Evolutionary conservation across 106 monocot species (phyloP).

Genomic region (Cymbidium sinense): DNA sequence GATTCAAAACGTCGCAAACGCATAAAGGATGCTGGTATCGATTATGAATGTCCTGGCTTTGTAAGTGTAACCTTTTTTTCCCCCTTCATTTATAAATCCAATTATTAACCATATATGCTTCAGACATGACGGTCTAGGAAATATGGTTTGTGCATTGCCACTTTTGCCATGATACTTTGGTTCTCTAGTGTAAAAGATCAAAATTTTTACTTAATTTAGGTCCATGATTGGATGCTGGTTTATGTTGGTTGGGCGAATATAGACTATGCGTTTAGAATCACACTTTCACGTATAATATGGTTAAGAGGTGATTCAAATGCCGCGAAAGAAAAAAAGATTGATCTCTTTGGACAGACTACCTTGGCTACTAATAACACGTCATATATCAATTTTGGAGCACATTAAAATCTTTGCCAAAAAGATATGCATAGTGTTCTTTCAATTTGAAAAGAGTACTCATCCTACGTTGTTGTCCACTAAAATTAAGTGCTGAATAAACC

Average conservation of each 20-base stretch:
- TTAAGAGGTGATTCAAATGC: background rate
- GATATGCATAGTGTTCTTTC: no score
- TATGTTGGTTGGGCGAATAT: background rate
- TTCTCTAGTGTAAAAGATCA: background rate
- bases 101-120: no score
- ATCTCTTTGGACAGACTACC: no score
- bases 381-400: no score
- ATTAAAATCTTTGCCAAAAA: no score
- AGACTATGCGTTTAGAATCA: background rate
- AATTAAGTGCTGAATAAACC: no score
- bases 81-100: background rate
- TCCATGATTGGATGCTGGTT: background rate
- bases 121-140: background rate
- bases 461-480: no score
- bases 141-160: background rate
- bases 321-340: background rate
- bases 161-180: background rate
- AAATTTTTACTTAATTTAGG: background rate
- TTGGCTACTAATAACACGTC: no score
- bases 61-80: slow-evolving; percentile 37
- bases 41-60: slow-evolving; percentile 77
- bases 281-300: background rate
- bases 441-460: no score
- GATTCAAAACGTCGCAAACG: slow-evolving; percentile 62
- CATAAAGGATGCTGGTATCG: slow-evolving; percentile 75